A percentile compares a stretch with the other conserved stretches of the same genome.
Conservation (phyloP, 345 rosid species). For the Combretum micranthum region DNA sequence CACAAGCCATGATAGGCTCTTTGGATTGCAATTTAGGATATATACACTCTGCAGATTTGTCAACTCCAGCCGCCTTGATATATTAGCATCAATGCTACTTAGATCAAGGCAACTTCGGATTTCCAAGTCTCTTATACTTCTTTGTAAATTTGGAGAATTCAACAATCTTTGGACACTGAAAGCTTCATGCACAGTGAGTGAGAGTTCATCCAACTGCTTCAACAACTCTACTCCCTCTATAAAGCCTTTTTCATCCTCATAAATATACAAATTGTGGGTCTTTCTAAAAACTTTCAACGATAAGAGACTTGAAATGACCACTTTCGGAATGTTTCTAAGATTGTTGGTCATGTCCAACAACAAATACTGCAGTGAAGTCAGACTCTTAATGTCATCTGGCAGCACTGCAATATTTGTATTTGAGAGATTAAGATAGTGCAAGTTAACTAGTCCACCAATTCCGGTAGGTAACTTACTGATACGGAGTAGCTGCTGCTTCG, state of each 20-base stretch:
- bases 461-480: conserved; percentile 16
- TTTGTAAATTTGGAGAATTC: too few species aligned
- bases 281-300: conserved; percentile 7
- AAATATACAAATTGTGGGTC: not conserved
- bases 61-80: too few species aligned
- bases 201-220: too few species aligned
- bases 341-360: conserved; percentile 13
- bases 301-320: conserved; percentile 11
- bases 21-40: too few species aligned
- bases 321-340: too few species aligned
- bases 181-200: too few species aligned
- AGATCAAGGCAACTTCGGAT: too few species aligned
- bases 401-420: conserved; percentile 12
- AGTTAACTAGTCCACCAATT: conserved; percentile 10
- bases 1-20: too few species aligned
- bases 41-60: too few species aligned
- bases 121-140: too few species aligned
- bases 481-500: conserved; percentile 3
- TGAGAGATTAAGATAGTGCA: conserved; percentile 21
- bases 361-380: conserved; percentile 16
- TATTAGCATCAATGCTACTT: too few species aligned
- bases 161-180: too few species aligned
- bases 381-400: conserved; percentile 19
- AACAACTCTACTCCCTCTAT: not conserved
- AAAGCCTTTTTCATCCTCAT: not conserved